Evolutionary conservation across 805 yeast genomes (phyloP), one percentile per base, ranked within the genome.

Genomic region (Yamadazyma insecticola): DNA sequence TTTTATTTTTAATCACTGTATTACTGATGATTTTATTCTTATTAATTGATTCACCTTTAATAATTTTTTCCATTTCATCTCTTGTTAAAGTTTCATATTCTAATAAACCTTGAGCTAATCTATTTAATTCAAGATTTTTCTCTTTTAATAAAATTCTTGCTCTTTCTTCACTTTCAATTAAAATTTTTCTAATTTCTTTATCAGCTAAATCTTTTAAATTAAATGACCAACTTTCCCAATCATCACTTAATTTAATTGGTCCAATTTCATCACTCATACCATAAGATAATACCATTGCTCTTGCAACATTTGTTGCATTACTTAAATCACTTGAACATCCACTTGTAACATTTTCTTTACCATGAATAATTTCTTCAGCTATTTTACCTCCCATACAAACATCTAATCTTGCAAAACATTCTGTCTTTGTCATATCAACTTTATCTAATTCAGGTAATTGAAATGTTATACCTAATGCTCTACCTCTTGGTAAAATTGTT

Each of bases 371-470:
- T 54, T 90, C 97, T 66, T 92, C 99, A 18, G 98, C 98, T 36
- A 88, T 79, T 57, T 89, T 89, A 42, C 99, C 99, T 39, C 98
- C 99, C 98, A 92, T 92, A 55, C 96, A 88, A 29, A 92, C 98
- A 57, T 92, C 98, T 44, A 92, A 62, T 41, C 95, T 70, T 0
- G 97, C 96, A 42, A 81, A 70, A 55, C 96, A 85, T 60, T 92
- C 97, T 39, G 72, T 76, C 55, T 76, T 83, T 19, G 96, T 87
- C 60, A 85, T 83, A 52, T 90, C 97, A 39, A 85, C 88, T 65
- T 92, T 90, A 63, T 92, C 98, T 90, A 89, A 87, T 55, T 92
- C 97, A 3, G 98, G 98, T 44, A 92, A 74, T 41, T 90, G 97
- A 75, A 89, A 92, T 1, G 98, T 94, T 28, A 92, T 77, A 55